A percentile compares a stretch with the other conserved stretches of the same genome.
These are phyloP conservation scores for Aspergillus ruber DNA, from an alignment of 2,329 filamentous ascomycete species.

Conservation along the genomic window DNA sequence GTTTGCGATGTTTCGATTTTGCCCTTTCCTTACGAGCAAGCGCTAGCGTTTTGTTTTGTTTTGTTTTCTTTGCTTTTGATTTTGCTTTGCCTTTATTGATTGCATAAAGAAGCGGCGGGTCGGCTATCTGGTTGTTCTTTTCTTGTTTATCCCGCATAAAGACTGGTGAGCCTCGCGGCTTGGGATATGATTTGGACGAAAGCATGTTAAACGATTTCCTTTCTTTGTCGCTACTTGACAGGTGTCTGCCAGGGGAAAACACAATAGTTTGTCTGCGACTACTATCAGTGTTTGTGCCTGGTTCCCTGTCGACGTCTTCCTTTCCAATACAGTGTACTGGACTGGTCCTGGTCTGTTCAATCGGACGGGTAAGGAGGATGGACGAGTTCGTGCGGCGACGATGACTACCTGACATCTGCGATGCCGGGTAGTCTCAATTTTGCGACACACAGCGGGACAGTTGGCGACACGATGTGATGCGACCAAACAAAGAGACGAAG, in stretches of 20 bases:
- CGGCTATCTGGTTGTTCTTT: slow-evolving; percentile 38
- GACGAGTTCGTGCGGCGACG: slow-evolving; percentile 10
- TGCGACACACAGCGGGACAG: slow-evolving; percentile 10
- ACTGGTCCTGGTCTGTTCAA: slow-evolving; percentile 23
- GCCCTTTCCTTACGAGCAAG: slow-evolving; percentile 44
- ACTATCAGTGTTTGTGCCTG: slow-evolving; percentile 8
- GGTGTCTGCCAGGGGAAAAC: neutral
- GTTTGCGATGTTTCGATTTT: slow-evolving; percentile 6
- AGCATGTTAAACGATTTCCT: slow-evolving; percentile 27
- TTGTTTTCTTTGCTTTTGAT: neutral
- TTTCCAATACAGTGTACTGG: slow-evolving; percentile 35
- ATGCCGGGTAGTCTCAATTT: slow-evolving; percentile 24
- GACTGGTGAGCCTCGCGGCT: slow-evolving; percentile 45
- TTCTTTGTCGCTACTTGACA: slow-evolving; percentile 22
- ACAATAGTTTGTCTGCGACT: slow-evolving; percentile 13
- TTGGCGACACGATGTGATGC: neutral
- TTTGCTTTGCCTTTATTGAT: slow-evolving; percentile 10
- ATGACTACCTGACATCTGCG: slow-evolving; percentile 26
- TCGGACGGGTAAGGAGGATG: slow-evolving; percentile 10
- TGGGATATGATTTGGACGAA: slow-evolving; percentile 39
- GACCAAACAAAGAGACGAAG: too few relatives aligned
- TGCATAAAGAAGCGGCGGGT: slow-evolving; percentile 44
- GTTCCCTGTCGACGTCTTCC: slow-evolving; percentile 29
- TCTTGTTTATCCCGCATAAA: slow-evolving; percentile 38
- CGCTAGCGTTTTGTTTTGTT: slow-evolving; percentile 43